Evolutionary conservation across 805 yeast genomes (phyloP).

Genomic region (Nakazawaea laoshanensis): DNA sequence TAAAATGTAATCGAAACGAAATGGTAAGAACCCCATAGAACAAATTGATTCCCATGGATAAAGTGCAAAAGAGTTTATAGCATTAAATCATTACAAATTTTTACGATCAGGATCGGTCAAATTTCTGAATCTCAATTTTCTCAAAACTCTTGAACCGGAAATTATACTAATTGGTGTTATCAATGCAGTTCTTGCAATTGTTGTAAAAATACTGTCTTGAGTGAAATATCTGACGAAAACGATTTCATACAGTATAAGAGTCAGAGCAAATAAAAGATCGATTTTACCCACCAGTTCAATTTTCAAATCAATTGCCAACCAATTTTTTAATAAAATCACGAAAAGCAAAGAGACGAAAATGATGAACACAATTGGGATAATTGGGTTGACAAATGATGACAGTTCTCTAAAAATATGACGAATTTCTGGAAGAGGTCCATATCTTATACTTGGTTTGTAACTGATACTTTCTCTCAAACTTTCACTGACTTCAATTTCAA

Average conservation of each 20-base stretch:
- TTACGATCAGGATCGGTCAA: constrained; percentile 17
- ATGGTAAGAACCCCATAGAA: too few species aligned
- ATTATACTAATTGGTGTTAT: constrained; percentile 47
- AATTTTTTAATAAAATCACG: constrained; percentile 31
- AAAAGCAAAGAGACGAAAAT: constrained; percentile 32
- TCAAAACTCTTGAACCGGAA: constrained; percentile 60
- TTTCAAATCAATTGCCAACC: constrained; percentile 30
- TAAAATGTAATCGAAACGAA: too few species aligned
- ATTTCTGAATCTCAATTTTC: constrained; percentile 21
- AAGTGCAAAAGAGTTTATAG: too few species aligned
- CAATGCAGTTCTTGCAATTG: constrained; percentile 38
- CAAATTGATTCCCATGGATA: too few species aligned
- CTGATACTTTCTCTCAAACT: constrained; percentile 1
- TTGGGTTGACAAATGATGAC: constrained; percentile 42
- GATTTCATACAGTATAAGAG: constrained; percentile 42
- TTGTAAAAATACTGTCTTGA: constrained; percentile 51
- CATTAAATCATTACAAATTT: too few species aligned
- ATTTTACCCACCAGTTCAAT: constrained; percentile 24
- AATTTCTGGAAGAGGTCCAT: constrained; percentile 53
- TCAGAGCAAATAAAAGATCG: constrained; percentile 34
- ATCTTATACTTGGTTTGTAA: constrained; percentile 21
- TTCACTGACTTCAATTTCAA: constrained; percentile 11
- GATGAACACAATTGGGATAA: constrained; percentile 44
- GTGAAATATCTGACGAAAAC: constrained; percentile 50
- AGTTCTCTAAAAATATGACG: constrained; percentile 49